These are phyloP conservation scores for Linum tenue DNA, from an alignment of 345 rosid genomes.

Conservation along the genomic window DNA sequence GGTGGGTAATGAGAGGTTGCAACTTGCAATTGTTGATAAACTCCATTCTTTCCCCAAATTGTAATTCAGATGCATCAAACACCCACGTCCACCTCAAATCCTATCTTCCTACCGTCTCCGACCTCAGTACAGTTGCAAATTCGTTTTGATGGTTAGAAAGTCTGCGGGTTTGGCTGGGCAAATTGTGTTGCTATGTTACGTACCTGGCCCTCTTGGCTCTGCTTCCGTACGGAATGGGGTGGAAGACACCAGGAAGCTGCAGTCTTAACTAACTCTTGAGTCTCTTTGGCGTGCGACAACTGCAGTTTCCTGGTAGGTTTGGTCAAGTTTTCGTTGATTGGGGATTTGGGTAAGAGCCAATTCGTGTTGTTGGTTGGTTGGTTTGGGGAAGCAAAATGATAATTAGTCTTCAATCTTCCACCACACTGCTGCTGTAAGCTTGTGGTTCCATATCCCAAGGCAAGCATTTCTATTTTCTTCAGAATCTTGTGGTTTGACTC, in stretches of 20 bases:
- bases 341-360: not conserved
- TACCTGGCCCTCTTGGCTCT: conserved; percentile 16
- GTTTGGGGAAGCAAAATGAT: no score
- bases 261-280: not conserved
- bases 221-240: conserved; percentile 9
- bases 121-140: no score
- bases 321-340: not conserved
- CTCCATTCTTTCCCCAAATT: no score
- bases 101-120: no score
- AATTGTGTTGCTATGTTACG: not conserved
- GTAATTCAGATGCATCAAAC: no score
- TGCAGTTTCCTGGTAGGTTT: conserved; percentile 4
- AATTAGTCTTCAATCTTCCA: no score
- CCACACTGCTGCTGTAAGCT: not conserved
- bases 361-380: not conserved
- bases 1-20: no score
- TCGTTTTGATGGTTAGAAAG: no score
- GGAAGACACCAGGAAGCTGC: not conserved
- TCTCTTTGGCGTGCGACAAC: no score
- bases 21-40: no score
- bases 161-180: no score
- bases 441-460: not conserved
- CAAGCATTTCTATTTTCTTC: conserved; percentile 1
- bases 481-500: not conserved
- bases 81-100: no score